A percentile compares a stretch with the other conserved stretches of the same genome.
phyloP scores from a whole-genome alignment of 495 filamentous ascomycete species.

The Cryomyces minteri region DNA sequence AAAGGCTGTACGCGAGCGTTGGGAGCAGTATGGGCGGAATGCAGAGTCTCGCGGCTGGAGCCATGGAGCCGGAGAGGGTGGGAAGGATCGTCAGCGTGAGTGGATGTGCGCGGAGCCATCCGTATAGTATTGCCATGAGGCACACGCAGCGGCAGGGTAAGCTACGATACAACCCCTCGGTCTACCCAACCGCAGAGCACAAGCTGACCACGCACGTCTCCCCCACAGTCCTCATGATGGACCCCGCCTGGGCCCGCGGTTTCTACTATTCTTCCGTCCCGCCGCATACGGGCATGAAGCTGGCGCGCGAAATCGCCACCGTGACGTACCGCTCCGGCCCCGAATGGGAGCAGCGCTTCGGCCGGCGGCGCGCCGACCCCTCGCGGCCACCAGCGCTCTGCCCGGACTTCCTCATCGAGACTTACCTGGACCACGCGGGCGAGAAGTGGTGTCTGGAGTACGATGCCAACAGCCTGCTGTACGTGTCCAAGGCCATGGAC shows the following conservation, averaged over 20 bases:
- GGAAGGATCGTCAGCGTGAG: constrained; percentile 74
- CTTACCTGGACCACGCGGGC: constrained; percentile 93
- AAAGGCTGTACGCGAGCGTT: constrained; percentile 77
- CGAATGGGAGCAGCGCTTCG: constrained; percentile 95
- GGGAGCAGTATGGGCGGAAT: constrained; percentile 97
- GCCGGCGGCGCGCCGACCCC: constrained; percentile 69
- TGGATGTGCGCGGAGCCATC: constrained; percentile 87
- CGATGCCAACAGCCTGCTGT: constrained; percentile 89
- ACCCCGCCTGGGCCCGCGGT: constrained; percentile 91
- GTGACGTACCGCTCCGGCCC: constrained; percentile 94
- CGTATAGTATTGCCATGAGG: constrained; percentile 98
- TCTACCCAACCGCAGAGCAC: too few relatives aligned
- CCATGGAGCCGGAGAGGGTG: constrained; percentile 65
- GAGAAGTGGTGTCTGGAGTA: constrained; percentile 99
- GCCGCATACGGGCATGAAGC: constrained; percentile 92
- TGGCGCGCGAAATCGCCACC: constrained; percentile 92
- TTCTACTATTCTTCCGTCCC: constrained; percentile 86
- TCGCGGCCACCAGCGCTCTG: constrained; percentile 78
- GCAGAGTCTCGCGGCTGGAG: constrained; percentile 87
- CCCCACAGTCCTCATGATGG: constrained; percentile 73
- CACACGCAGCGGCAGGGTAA: constrained; percentile 75
- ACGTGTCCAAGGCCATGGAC: constrained; percentile 98
- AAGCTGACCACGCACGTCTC: neutral
- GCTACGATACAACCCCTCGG: neutral
- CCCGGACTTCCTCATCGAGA: constrained; percentile 95